Evolutionary conservation across 2,329 filamentous ascomycete genomes (phyloP).

Genomic region (Plectosphaerella cucumerina): DNA sequence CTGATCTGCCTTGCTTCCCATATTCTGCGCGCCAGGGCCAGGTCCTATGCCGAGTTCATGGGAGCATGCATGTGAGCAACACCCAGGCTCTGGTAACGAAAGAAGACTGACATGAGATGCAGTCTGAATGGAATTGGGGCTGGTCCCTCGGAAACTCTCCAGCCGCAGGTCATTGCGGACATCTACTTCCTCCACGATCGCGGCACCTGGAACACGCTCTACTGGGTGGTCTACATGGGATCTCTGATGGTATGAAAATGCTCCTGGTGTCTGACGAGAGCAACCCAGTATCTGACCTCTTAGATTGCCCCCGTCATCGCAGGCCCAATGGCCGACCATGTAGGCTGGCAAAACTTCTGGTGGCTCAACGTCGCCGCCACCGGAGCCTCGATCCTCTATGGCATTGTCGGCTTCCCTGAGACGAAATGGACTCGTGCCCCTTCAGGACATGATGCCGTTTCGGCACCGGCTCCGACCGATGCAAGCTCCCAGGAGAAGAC

Average conservation of each 20-base stretch:
- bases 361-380: constrained; percentile 59
- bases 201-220: constrained; percentile 48
- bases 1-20: constrained; percentile 38
- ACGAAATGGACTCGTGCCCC: constrained; percentile 28
- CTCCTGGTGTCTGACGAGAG: too few species aligned
- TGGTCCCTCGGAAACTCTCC: constrained; percentile 58
- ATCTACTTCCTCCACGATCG: constrained; percentile 62
- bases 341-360: constrained; percentile 61
- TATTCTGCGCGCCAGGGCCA: constrained; percentile 51
- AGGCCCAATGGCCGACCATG: constrained; percentile 54
- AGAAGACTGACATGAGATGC: not conserved
- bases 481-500: too few species aligned
- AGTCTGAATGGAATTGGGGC: constrained; percentile 56
- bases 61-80: constrained; percentile 44
- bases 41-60: constrained; percentile 58
- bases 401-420: constrained; percentile 59
- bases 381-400: constrained; percentile 42
- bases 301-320: constrained; percentile 52
- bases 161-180: constrained; percentile 60
- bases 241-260: constrained; percentile 22
- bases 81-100: not conserved
- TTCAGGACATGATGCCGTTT: too few species aligned
- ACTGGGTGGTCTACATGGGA: constrained; percentile 50
- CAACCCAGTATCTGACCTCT: too few species aligned
- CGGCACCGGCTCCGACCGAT: too few species aligned